These are phyloP conservation scores for Luffa aegyptiaca DNA, from an alignment of 306 rosid species.

Conservation along the genomic window DNA sequence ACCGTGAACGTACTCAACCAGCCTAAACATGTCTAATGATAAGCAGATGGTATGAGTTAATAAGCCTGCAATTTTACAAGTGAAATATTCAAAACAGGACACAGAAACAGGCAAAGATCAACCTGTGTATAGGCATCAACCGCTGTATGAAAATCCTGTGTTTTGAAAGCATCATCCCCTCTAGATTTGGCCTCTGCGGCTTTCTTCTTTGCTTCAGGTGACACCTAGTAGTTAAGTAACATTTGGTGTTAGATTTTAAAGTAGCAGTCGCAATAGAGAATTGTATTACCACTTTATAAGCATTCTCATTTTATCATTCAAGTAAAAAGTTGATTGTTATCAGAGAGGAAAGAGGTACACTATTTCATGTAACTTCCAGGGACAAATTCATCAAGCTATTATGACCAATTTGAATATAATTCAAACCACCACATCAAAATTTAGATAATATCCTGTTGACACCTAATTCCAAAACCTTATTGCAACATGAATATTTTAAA, in stretches of 20 bases:
- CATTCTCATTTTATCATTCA: neutral
- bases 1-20: neutral
- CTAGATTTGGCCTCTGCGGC: constrained; percentile 90
- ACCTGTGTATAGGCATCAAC: constrained; percentile 90
- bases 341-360: neutral
- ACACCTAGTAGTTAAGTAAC: constrained; percentile 35
- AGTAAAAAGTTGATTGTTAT: neutral
- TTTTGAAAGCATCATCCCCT: constrained; percentile 78
- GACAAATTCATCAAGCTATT: neutral
- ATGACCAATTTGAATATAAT: neutral
- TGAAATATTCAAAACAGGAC: neutral
- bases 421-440: neutral
- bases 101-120: constrained; percentile 11
- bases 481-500: neutral
- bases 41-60: neutral
- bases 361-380: neutral
- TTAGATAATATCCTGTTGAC: neutral
- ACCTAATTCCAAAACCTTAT: neutral
- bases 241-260: neutral
- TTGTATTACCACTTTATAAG: neutral
- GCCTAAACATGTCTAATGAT: neutral
- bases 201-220: constrained; percentile 70
- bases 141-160: constrained; percentile 49
- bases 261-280: neutral
- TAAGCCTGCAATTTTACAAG: neutral